A percentile compares a stretch with the other conserved stretches of the same genome.
Evolutionary conservation across 1,284 basidiomycete species (phyloP).

Genomic region (Coniophora puteana): DNA sequence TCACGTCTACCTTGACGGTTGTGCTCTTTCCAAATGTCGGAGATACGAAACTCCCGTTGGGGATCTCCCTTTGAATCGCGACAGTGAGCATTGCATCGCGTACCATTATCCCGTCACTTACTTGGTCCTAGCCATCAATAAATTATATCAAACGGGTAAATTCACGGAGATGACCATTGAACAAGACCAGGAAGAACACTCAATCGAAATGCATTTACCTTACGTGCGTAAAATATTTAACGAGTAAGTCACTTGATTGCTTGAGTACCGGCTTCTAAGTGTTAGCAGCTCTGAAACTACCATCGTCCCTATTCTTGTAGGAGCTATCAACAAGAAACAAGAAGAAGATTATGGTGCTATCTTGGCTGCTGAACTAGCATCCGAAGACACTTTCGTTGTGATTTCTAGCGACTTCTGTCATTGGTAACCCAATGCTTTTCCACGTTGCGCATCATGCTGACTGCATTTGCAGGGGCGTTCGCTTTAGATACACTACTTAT

Average conservation of each 20-base stretch:
- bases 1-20: slow-evolving; percentile 84
- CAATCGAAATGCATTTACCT: slow-evolving; percentile 96
- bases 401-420: slow-evolving; percentile 98
- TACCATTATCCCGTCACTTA: slow-evolving; percentile 8
- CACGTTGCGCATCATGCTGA: slow-evolving; percentile 3
- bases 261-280: background rate
- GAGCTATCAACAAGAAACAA: slow-evolving; percentile 62
- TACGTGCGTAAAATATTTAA: slow-evolving; percentile 88
- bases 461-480: slow-evolving; percentile 66
- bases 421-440: slow-evolving; percentile 55
- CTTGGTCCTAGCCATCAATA: slow-evolving; percentile 58
- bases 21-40: slow-evolving; percentile 77
- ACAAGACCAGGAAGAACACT: slow-evolving; percentile 94
- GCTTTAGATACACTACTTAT: slow-evolving; percentile 92
- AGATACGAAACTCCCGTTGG: slow-evolving; percentile 89
- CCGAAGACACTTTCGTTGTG: slow-evolving; percentile 82
- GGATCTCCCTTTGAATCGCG: slow-evolving; percentile 71
- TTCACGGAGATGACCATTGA: slow-evolving; percentile 68
- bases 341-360: slow-evolving; percentile 66
- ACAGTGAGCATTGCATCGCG: slow-evolving; percentile 51
- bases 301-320: slow-evolving; percentile 92
- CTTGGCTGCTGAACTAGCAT: slow-evolving; percentile 77
- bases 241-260: slow-evolving; percentile 50
- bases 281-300: slow-evolving; percentile 62
- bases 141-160: slow-evolving; percentile 64